Percentiles rank a stretch among this genome's conserved stretches.
These are phyloP conservation scores for Schizosaccharomyces japonicus DNA, from an alignment of 805 yeast genomes.

Conservation along the genomic window DNA sequence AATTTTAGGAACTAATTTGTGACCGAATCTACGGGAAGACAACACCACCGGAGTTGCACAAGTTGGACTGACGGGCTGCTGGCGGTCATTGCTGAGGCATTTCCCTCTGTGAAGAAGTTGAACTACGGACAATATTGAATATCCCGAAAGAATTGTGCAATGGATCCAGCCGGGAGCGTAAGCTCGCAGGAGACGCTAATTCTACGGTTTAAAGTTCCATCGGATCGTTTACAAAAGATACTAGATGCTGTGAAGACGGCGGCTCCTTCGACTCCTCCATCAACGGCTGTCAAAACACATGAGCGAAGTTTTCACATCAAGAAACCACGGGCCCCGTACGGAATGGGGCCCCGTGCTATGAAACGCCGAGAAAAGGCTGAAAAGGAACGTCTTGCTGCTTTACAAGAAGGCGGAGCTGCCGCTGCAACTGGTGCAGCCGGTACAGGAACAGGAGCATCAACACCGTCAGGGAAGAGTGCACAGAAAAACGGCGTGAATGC, in stretches of 20 bases:
- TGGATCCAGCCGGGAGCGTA: no score
- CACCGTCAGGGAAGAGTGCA: neutral
- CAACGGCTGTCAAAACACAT: neutral
- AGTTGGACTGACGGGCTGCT: no score
- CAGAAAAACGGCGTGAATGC: slow-evolving; percentile 13
- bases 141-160: no score
- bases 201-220: neutral
- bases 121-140: no score
- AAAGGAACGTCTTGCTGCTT: neutral
- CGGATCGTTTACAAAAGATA: neutral
- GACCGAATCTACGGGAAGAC: no score
- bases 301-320: neutral
- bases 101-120: no score
- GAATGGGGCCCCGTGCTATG: slow-evolving; percentile 3
- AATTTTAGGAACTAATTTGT: no score
- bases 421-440: neutral
- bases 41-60: no score
- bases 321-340: slow-evolving; percentile 2
- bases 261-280: neutral
- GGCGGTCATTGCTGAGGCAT: no score
- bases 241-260: neutral
- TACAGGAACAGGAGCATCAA: no score
- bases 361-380: slow-evolving; percentile 1
- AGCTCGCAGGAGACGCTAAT: neutral
- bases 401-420: neutral